Base-by-base conservation (phyloP, 2,329 filamentous ascomycete species). In the Massarina eburnea region DNA sequence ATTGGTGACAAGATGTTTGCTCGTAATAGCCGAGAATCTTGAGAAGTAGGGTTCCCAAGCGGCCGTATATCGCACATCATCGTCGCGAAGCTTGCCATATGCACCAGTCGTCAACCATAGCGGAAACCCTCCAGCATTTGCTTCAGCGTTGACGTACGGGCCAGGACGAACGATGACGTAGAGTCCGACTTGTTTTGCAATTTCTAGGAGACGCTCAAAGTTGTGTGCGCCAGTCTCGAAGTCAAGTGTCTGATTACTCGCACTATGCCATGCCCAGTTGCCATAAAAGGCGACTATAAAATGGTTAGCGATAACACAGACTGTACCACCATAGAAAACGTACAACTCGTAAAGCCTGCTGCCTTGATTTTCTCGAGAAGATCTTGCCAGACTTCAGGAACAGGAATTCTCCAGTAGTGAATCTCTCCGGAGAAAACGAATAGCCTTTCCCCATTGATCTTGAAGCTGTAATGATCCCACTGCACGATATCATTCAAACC, bases 101-200 rank as follows among this genome's bases (percentile, higher is more conserved):
- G 72, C 80, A 34, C 81, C 82, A 1, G 82, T 84, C 0, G 81
- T 84, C 5, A 82, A 62, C 81, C 82, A 86, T 1, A 82, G 68
- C 0, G 83, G 80, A 45, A 83, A 81, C 0, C 83, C 83, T 24
- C 83, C 83, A 1, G 78, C 81, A 50, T 79, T 83, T 3, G 80
- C 74, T 58, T 85, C 83, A 1, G 82, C 83, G 50, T 85, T 86
- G 46, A 83, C 76, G 45, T 85, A 86, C 0, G 81, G 81, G 0
- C 82, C 82, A 0, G 81, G 80, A 0, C 82, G 72, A 1, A 77
- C 74, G 21, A 82, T 76, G 30, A 81, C 73, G 51, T 81, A 82
- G 30, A 82, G 65, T 2, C 79, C 80, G 19, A 80, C 66, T 30
- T 79, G 71, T 51, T 80, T 75, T 3, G 80, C 79, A 20, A 80